Conservation (phyloP, 2,329 filamentous ascomycete species). For the Talaromyces funiculosus region DNA sequence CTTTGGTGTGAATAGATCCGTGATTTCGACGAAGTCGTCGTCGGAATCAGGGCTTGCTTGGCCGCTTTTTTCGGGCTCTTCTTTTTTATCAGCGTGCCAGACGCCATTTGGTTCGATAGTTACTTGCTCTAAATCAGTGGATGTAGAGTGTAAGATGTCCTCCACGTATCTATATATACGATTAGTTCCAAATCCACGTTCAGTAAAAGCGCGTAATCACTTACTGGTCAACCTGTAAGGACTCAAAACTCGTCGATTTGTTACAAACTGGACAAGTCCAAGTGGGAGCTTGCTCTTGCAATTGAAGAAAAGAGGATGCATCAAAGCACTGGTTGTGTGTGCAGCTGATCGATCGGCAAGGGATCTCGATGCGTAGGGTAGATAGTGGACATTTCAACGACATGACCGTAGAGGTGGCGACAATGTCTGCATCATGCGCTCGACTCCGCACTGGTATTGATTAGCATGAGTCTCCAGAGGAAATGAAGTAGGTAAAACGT, state of each 20-base stretch:
- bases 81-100: conserved; percentile 56
- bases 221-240: conserved; percentile 80
- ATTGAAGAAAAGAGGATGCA: conserved; percentile 79
- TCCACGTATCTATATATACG: conserved; percentile 63
- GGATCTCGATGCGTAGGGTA: conserved; percentile 71
- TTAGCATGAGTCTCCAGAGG: conserved; percentile 15
- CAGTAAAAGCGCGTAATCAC: conserved; percentile 24
- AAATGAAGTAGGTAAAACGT: conserved; percentile 32
- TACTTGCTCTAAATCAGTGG: conserved; percentile 70
- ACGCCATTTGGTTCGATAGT: conserved; percentile 80
- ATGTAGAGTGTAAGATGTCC: conserved; percentile 73
- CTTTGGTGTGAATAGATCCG: conserved; percentile 4
- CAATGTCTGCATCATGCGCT: conserved; percentile 80
- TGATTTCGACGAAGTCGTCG: conserved; percentile 42
- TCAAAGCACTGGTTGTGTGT: conserved; percentile 94
- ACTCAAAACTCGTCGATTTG: conserved; percentile 73
- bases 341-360: conserved; percentile 73
- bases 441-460: conserved; percentile 62
- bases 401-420: conserved; percentile 79
- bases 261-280: conserved; percentile 96
- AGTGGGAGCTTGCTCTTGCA: conserved; percentile 93
- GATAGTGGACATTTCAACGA: conserved; percentile 91
- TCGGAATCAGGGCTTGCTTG: conserved; percentile 24
- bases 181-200: conserved; percentile 5
- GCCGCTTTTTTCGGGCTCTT: conserved; percentile 40